Conservation (phyloP, 2,329 filamentous ascomycete genomes). For the Sodiomyces alkalinus region DNA sequence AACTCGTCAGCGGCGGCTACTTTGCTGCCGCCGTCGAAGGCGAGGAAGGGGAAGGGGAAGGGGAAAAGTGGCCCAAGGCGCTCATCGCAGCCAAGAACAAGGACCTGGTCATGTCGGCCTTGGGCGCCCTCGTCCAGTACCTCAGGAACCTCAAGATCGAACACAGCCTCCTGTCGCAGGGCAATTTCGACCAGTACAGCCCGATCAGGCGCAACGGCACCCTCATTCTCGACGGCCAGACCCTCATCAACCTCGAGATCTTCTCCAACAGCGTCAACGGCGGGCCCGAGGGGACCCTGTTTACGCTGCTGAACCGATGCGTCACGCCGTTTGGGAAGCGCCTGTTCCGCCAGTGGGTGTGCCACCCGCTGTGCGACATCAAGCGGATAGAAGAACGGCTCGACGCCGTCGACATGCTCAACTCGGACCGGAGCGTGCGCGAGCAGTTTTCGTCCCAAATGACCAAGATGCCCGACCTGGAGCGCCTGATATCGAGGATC, state of each 20-base stretch:
- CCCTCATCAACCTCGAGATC: conserved; percentile 92
- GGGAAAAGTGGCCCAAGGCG: conserved; percentile 58
- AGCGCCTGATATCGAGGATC: conserved; percentile 84
- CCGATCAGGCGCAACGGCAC: conserved; percentile 86
- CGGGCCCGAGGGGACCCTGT: conserved; percentile 71
- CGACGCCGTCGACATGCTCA: conserved; percentile 86
- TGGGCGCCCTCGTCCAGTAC: conserved; percentile 81
- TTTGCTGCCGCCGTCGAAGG: conserved; percentile 44
- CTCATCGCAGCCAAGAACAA: conserved; percentile 62
- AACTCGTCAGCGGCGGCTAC: conserved; percentile 67
- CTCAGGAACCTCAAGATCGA: conserved; percentile 79
- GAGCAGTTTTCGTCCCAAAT: conserved; percentile 83
- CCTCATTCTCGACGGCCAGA: conserved; percentile 86
- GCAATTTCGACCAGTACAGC: conserved; percentile 83
- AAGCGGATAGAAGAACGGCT: conserved; percentile 82
- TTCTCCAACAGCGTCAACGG: conserved; percentile 90
- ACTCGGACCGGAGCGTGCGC: conserved; percentile 63
- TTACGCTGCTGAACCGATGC: conserved; percentile 80
- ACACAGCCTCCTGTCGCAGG: conserved; percentile 69
- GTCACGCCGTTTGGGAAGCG: conserved; percentile 95
- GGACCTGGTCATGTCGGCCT: conserved; percentile 74
- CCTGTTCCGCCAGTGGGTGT: conserved; percentile 92
- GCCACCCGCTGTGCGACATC: conserved; percentile 80
- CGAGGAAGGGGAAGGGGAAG: conserved; percentile 21
- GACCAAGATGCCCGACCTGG: conserved; percentile 83